A percentile compares a stretch with the other conserved stretches of the same genome.
Evolutionary conservation across 1,139 yeast genomes (phyloP).

Genomic region (Zygoascus hellenicus): DNA sequence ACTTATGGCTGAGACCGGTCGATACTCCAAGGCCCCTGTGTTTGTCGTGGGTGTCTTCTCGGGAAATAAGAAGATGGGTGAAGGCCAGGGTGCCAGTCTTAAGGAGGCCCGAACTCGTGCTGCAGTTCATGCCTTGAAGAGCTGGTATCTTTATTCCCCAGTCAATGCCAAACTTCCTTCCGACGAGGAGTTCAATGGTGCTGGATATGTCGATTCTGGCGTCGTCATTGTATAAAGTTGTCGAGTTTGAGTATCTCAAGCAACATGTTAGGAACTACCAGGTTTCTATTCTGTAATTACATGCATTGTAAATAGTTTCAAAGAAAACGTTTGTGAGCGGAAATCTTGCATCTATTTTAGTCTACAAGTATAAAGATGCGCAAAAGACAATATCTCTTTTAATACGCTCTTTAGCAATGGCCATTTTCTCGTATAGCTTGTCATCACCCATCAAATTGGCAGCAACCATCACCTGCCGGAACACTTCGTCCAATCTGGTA

Average conservation of each 20-base stretch:
- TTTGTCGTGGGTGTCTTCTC: slow-evolving; percentile 88
- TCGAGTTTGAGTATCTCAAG: neutral
- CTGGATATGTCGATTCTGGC: slow-evolving; percentile 29
- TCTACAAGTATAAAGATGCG: slow-evolving; percentile 78
- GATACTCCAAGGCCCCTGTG: slow-evolving; percentile 76
- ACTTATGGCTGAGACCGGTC: slow-evolving; percentile 88
- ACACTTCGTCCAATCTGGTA: slow-evolving; percentile 87
- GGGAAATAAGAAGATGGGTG: slow-evolving; percentile 81
- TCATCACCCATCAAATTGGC: slow-evolving; percentile 94
- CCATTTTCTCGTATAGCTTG: slow-evolving; percentile 78
- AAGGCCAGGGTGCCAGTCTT: slow-evolving; percentile 90
- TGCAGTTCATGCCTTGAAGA: slow-evolving; percentile 81
- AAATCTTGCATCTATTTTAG: neutral
- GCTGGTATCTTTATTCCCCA: slow-evolving; percentile 89
- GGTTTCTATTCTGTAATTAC: slow-evolving; percentile 5
- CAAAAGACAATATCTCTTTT: slow-evolving; percentile 97
- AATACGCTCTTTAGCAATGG: slow-evolving; percentile 86
- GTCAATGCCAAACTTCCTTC: slow-evolving; percentile 56
- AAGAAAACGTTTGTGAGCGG: neutral
- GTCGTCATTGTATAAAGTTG: slow-evolving; percentile 28
- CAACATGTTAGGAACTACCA: neutral
- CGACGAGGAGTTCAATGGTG: slow-evolving; percentile 34
- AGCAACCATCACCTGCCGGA: slow-evolving; percentile 91
- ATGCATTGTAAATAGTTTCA: slow-evolving; percentile 11
- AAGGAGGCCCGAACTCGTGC: slow-evolving; percentile 92